These are phyloP conservation scores for Umbellularia californica DNA, from an alignment of 164 flowering plant species.

Conservation along the genomic window DNA sequence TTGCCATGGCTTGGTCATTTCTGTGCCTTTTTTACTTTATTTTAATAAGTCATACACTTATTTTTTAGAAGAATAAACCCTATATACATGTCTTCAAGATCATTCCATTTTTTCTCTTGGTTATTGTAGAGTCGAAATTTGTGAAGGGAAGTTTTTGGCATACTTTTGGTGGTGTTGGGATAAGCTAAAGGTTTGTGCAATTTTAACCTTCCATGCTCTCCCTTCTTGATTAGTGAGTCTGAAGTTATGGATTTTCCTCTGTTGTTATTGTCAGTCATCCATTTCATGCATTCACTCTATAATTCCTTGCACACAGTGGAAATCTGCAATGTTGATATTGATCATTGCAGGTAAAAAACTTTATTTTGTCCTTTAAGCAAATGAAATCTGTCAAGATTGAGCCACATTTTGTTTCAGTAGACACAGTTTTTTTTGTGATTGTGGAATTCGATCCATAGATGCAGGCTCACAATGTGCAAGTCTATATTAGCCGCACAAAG, in stretches of 20 bases:
- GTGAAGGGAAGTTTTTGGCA: slow-evolving; percentile 83
- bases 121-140: slow-evolving; percentile 64
- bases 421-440: too few species aligned
- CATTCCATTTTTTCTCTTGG: slow-evolving; percentile 6
- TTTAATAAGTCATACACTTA: too few species aligned
- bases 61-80: too few species aligned
- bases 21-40: too few species aligned
- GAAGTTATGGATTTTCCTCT: not conserved
- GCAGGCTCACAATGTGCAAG: not conserved
- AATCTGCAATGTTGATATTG: not conserved
- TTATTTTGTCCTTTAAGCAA: not conserved
- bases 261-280: not conserved
- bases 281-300: not conserved
- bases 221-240: slow-evolving; percentile 2
- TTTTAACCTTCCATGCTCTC: not conserved
- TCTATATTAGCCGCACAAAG: too few species aligned
- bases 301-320: not conserved
- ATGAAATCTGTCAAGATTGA: not conserved
- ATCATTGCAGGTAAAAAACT: not conserved
- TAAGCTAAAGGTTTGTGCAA: slow-evolving; percentile 61
- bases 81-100: too few species aligned
- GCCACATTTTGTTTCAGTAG: not conserved
- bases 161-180: slow-evolving; percentile 98
- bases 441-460: not conserved
- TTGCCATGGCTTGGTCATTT: too few species aligned